phyloP scores from a whole-genome alignment of 2,329 filamentous ascomycete genomes.

The Calonectria pseudoreteaudii region DNA sequence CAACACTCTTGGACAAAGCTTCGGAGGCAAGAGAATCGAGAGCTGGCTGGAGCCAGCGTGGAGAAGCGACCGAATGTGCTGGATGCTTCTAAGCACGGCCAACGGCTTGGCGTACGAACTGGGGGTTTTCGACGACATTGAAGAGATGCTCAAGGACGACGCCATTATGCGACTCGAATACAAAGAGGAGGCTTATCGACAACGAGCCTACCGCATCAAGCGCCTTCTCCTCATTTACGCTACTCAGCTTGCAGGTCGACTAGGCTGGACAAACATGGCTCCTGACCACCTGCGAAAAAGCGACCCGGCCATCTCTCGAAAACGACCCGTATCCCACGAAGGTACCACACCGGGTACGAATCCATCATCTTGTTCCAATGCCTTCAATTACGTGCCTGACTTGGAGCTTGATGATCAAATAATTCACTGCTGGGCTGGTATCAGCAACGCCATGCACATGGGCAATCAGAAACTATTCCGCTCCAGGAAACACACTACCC shows the following conservation, averaged over 20 bases:
- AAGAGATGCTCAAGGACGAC: conserved; percentile 72
- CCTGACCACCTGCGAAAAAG: conserved; percentile 73
- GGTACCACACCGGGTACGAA: conserved; percentile 72
- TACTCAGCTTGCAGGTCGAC: conserved; percentile 90
- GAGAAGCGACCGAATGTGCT: conserved; percentile 95
- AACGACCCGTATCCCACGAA: conserved; percentile 63
- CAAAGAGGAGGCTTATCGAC: conserved; percentile 81
- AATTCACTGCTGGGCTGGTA: conserved; percentile 91
- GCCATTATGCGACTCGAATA: conserved; percentile 73
- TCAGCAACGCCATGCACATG: conserved; percentile 91
- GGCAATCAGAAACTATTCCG: conserved; percentile 91
- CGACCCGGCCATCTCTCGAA: conserved; percentile 66
- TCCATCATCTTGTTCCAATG: conserved; percentile 65
- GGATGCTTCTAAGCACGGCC: conserved; percentile 95
- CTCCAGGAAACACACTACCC: conserved; percentile 87
- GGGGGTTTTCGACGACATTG: conserved; percentile 93
- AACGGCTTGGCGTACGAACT: conserved; percentile 93
- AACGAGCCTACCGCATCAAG: conserved; percentile 84
- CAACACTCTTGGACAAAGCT: conserved; percentile 60
- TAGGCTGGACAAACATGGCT: conserved; percentile 95
- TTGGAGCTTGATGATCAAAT: conserved; percentile 76
- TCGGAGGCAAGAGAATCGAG: conserved; percentile 87
- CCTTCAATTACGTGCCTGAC: conserved; percentile 75
- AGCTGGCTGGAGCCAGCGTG: conserved; percentile 97
- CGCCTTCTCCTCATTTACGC: conserved; percentile 90